A percentile compares a stretch with the other conserved stretches of the same genome.
These are phyloP conservation scores for Calonectria fujianensis DNA, from an alignment of 2,329 filamentous ascomycete species.

Conservation along the genomic window DNA sequence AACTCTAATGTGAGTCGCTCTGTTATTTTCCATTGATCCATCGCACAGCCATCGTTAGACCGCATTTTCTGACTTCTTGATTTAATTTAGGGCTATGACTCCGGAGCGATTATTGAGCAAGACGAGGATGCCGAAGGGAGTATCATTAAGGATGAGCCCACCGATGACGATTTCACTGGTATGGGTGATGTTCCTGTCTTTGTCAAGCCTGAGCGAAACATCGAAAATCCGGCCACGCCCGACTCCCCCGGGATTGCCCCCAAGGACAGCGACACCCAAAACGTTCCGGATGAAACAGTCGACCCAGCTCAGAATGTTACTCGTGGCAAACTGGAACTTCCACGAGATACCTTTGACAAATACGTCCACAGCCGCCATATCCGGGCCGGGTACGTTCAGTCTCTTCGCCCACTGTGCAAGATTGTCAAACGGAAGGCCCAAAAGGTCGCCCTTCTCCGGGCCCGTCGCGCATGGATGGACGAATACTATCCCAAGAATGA, in stretches of 20 bases:
- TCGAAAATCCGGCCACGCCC: background rate
- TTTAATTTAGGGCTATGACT: background rate
- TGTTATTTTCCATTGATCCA: background rate
- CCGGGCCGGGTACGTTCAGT: background rate
- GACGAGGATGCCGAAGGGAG: background rate
- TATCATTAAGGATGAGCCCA: constrained; percentile 3
- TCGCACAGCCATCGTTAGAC: no score
- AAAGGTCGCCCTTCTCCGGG: background rate
- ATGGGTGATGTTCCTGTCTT: background rate
- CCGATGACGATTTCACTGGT: background rate
- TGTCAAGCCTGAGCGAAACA: background rate
- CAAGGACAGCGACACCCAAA: background rate
- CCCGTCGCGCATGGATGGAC: background rate
- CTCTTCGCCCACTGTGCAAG: background rate
- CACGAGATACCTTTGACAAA: background rate
- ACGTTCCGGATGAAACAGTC: background rate
- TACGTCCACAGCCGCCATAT: background rate
- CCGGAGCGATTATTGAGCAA: background rate
- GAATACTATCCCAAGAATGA: background rate
- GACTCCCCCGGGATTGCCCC: background rate
- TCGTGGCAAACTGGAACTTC: background rate
- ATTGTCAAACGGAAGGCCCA: background rate
- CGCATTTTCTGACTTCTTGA: background rate
- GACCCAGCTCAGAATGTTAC: background rate
- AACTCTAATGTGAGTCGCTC: background rate